phyloP scores from a whole-genome alignment of 2,329 filamentous ascomycete genomes.

The Cercospora beticola region DNA sequence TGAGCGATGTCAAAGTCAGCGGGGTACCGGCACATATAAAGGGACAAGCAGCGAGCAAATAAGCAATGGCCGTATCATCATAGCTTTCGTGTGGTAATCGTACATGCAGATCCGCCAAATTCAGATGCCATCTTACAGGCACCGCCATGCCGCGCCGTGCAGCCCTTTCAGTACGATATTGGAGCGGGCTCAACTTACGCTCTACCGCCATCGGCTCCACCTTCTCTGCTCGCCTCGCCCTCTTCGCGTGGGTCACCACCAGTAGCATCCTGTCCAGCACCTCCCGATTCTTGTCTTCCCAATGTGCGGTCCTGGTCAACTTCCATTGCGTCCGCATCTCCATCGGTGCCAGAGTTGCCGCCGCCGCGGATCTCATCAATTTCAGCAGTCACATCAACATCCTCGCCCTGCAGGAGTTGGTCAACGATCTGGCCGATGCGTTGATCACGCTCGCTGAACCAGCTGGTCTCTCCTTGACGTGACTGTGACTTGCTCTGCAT shows the following conservation, averaged over 20 bases:
- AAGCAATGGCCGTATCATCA: slow-evolving; percentile 15
- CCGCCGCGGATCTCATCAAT: slow-evolving; percentile 60
- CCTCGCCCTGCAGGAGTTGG: slow-evolving; percentile 79
- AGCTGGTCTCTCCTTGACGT: slow-evolving; percentile 66
- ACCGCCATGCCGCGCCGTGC: slow-evolving; percentile 2
- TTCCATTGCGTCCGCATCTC: slow-evolving; percentile 53
- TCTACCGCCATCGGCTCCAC: slow-evolving; percentile 94
- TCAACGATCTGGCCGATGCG: slow-evolving; percentile 89
- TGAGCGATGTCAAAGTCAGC: slow-evolving; percentile 22
- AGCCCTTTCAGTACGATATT: neutral
- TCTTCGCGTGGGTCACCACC: slow-evolving; percentile 90
- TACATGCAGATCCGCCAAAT: slow-evolving; percentile 5
- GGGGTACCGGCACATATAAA: neutral
- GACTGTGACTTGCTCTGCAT: slow-evolving; percentile 87
- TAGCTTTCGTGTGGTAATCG: slow-evolving; percentile 22
- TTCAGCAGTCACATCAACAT: slow-evolving; percentile 74
- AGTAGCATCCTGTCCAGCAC: slow-evolving; percentile 81
- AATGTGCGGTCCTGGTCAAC: slow-evolving; percentile 71
- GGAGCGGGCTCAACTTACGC: slow-evolving; percentile 73
- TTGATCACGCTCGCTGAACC: slow-evolving; percentile 80
- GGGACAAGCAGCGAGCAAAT: slow-evolving; percentile 10
- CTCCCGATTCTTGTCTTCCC: slow-evolving; percentile 66
- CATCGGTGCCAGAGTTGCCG: slow-evolving; percentile 61
- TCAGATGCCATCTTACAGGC: slow-evolving; percentile 1
- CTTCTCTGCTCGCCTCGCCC: slow-evolving; percentile 82